Conservation (phyloP, 148 eudicot genomes). For the Cornus suecica region DNA sequence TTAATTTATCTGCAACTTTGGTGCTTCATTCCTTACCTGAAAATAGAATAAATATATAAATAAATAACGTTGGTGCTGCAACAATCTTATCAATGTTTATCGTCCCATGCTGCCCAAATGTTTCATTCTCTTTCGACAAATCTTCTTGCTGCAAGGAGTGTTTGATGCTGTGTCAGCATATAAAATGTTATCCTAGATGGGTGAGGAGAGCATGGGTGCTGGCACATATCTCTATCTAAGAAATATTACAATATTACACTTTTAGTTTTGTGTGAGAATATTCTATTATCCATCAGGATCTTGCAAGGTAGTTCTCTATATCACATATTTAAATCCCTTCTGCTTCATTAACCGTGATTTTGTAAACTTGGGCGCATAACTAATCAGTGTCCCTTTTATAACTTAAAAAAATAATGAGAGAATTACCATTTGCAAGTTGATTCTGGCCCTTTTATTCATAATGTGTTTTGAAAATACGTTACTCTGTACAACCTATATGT, state of each 20-base stretch:
- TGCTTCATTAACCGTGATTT: too few relatives aligned
- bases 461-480: not conserved
- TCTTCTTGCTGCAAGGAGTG: conserved; percentile 15
- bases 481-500: not conserved
- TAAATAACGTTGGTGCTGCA: not conserved
- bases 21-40: too few relatives aligned
- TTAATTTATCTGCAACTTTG: not conserved
- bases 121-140: conserved; percentile 6
- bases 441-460: not conserved
- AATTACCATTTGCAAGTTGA: not conserved
- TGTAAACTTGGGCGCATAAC: too few relatives aligned
- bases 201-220: conserved; percentile 31
- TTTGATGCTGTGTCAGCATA: conserved; percentile 22
- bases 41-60: too few relatives aligned
- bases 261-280: not conserved
- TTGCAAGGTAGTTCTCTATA: not conserved
- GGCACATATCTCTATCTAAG: conserved; percentile 36
- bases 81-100: not conserved
- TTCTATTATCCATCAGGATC: not conserved
- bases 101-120: not conserved
- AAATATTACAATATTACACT: conserved; percentile 10
- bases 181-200: conserved; percentile 33
- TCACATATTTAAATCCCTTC: too few relatives aligned
- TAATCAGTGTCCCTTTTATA: too few relatives aligned
- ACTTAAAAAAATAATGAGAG: not conserved